Percentiles rank a stretch among this genome's conserved stretches.
phyloP scores from a whole-genome alignment of 106 monocot genomes.

The Platanthera zijinensis region DNA sequence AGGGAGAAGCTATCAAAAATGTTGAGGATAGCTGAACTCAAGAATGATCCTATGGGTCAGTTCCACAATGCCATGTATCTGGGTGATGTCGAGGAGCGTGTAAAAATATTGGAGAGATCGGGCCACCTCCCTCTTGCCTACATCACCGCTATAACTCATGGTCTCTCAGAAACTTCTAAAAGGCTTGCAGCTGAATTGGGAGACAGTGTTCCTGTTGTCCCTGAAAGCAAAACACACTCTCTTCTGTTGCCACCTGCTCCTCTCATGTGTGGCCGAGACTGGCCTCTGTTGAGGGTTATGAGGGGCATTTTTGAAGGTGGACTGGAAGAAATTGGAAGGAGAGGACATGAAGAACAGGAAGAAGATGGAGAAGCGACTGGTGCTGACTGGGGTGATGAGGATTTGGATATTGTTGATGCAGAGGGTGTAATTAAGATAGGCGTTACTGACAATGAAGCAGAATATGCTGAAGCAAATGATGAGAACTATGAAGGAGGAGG shows the following conservation, averaged over 20 bases:
- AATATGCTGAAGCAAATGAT: conserved; percentile 48
- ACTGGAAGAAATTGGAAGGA: conserved; percentile 44
- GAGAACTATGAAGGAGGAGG: conserved; percentile 59
- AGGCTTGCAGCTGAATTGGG: conserved; percentile 75
- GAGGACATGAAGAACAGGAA: conserved; percentile 59
- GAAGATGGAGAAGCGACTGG: conserved; percentile 26
- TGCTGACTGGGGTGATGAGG: conserved; percentile 72
- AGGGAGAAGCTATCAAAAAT: conserved; percentile 77
- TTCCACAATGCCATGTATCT: conserved; percentile 95
- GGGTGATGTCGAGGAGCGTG: conserved; percentile 61
- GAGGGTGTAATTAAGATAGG: conserved; percentile 38
- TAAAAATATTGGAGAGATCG: conserved; percentile 77
- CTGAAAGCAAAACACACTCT: conserved; percentile 40
- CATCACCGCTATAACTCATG: conserved; percentile 62
- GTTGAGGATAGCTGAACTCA: conserved; percentile 81
- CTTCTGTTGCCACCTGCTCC: conserved; percentile 76
- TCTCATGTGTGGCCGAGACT: conserved; percentile 59
- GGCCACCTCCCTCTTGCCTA: conserved; percentile 88
- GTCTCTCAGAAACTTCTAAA: conserved; percentile 59
- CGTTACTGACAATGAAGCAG: conserved; percentile 31
- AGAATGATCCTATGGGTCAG: conserved; percentile 93
- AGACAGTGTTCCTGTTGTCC: conserved; percentile 54
- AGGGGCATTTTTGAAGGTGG: conserved; percentile 81
- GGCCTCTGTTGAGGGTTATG: conserved; percentile 80
- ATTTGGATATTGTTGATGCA: conserved; percentile 67